Base-by-base conservation (phyloP, 2,329 filamentous ascomycete genomes). In the Pseudocercospora musae region DNA sequence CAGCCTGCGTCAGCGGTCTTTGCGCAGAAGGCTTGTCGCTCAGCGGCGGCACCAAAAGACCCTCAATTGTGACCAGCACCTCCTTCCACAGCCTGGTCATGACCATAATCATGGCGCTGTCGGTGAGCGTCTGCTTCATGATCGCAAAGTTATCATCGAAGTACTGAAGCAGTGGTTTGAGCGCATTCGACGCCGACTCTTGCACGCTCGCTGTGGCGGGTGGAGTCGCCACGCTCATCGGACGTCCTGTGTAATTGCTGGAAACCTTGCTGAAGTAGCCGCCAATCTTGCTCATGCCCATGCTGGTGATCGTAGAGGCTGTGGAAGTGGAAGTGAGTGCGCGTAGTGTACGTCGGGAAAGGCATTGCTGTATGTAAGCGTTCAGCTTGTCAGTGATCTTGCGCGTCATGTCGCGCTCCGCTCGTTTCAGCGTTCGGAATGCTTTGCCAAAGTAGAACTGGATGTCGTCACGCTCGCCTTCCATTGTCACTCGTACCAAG, bases 71-170 rank as follows among this genome's bases (percentile, higher is more conserved):
- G 70, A 93, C 88, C 15, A 99, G 83, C 0, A 96, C 93, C 76
- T 99, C 95, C 78, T 99, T 99, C 95, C 95, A 99, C 5, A 99
- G 80, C 49, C 95, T 87, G 21, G 92, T 96, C 95, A 99, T 99
- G 70, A 99, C 95, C 74, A 95, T 93, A 70, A 93, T 87, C 94
- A 99, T 97, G n/a, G 95, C 96, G 61, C 92, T 89, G 62, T 92
- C 89, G 0, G 95, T 98, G 60, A 99, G 81, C 0, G 94, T 97
- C 76, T 95, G 88, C 79, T 98, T 97, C 93, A 99, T 96, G 70
- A 98, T 96, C 62, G 92, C 92, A 77, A 99, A 99, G 73, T 99
- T 99, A 75, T 97, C 94, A 74, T 99, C 91, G 74, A 99, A 99
- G 76, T 99, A 99, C 58, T 87, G 85, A 74, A 97, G 95, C 0